phyloP scores from a whole-genome alignment of 2,329 filamentous ascomycete species.

The Phaeosphaeriaceae sp. region DNA sequence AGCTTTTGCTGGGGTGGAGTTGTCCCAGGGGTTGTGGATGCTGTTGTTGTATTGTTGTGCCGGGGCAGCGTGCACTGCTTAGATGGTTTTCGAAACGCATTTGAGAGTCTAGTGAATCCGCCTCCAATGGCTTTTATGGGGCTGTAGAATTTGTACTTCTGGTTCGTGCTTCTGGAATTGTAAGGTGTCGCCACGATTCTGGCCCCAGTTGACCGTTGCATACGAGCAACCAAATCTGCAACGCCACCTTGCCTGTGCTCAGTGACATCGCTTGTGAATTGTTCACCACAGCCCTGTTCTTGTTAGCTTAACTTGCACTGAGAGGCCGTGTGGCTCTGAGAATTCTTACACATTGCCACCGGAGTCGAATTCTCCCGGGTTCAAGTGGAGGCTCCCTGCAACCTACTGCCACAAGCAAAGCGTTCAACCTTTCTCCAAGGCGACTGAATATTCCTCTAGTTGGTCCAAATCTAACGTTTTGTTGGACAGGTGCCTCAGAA shows the following conservation, averaged over 20 bases:
- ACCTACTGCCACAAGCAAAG: not conserved
- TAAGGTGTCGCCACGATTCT: not conserved
- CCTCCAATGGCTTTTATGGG: not conserved
- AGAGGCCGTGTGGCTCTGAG: not conserved
- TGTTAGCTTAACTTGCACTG: not conserved
- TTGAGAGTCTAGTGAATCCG: not conserved
- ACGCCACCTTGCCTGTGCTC: conserved; percentile 10
- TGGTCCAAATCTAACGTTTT: too few relatives aligned
- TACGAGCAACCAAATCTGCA: conserved; percentile 1
- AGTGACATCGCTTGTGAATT: conserved; percentile 11
- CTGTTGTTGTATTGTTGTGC: not conserved
- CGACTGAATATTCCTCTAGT: too few relatives aligned
- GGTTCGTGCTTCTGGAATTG: not conserved
- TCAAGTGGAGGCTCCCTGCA: not conserved
- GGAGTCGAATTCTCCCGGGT: conserved; percentile 4
- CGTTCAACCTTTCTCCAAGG: not conserved
- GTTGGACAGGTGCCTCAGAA: too few relatives aligned
- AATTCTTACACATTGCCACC: conserved; percentile 23
- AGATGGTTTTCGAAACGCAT: not conserved
- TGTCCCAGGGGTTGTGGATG: not conserved
- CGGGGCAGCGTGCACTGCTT: not conserved
- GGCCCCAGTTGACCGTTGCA: not conserved
- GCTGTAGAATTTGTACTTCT: not conserved
- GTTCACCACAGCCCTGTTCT: conserved; percentile 15
- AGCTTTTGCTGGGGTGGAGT: conserved; percentile 5